These are phyloP conservation scores for Hippophae tibetana DNA, from an alignment of 306 rosid genomes.

Conservation along the genomic window DNA sequence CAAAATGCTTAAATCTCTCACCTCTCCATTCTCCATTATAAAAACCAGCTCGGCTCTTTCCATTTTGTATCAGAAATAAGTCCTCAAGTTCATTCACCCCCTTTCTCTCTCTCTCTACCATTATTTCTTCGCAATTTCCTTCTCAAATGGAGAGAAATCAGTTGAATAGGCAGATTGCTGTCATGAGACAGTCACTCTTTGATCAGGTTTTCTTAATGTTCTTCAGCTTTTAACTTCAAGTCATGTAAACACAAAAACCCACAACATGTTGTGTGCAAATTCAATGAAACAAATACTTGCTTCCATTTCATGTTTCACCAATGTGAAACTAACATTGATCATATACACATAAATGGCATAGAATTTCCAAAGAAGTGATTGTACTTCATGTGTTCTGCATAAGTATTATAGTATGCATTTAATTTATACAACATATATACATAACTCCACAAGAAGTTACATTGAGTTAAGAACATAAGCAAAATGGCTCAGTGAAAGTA, in stretches of 20 bases:
- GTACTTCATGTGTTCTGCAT: no score
- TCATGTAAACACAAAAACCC: neutral
- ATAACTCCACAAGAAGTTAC: no score
- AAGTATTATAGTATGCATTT: no score
- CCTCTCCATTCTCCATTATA: slow-evolving; percentile 2
- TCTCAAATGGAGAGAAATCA: slow-evolving; percentile 52
- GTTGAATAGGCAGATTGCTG: slow-evolving; percentile 37
- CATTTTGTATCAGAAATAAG: slow-evolving; percentile 20
- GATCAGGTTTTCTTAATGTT: slow-evolving; percentile 47
- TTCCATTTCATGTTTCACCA: no score
- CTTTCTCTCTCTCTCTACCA: slow-evolving; percentile 11
- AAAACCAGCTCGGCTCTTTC: slow-evolving; percentile 17
- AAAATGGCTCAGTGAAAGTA: no score
- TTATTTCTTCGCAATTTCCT: neutral
- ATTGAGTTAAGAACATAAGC: no score
- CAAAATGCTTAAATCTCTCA: neutral
- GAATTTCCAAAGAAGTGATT: no score
- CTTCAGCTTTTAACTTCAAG: neutral
- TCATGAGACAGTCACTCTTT: slow-evolving; percentile 67
- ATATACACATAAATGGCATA: no score
- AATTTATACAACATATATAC: no score
- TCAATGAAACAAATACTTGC: neutral
- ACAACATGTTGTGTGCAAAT: neutral
- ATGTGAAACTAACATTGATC: no score
- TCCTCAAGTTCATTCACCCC: neutral